A percentile compares a stretch with the other conserved stretches of the same genome.
Conservation (phyloP, 371 early-diverging fungal species). For the Lichtheimia ramosa region DNA sequence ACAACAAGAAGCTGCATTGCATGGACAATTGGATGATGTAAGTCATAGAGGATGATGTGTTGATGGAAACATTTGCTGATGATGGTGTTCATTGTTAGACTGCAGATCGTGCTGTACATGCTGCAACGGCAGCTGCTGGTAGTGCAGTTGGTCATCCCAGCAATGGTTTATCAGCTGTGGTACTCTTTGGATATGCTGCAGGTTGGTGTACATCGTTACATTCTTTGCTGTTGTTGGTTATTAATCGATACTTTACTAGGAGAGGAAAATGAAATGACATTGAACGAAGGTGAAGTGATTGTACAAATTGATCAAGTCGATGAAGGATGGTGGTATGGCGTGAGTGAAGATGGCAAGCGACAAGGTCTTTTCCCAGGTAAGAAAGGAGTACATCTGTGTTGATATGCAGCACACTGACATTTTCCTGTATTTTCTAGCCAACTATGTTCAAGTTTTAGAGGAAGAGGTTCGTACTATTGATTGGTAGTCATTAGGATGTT, state of each 20-base stretch:
- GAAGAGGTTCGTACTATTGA: constrained; percentile 6
- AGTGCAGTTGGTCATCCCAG: constrained; percentile 23
- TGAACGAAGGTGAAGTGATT: constrained; percentile 82
- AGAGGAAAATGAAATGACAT: constrained; percentile 83
- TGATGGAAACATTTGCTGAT: background rate
- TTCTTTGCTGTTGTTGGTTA: too few species aligned
- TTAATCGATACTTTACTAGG: constrained; percentile 23
- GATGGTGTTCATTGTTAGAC: constrained; percentile 13
- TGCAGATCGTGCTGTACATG: constrained; percentile 34
- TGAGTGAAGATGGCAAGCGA: constrained; percentile 73
- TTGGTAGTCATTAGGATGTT: too few species aligned
- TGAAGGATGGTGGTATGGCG: constrained; percentile 92
- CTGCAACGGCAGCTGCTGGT: constrained; percentile 26
- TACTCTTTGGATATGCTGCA: constrained; percentile 75
- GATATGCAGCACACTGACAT: too few species aligned
- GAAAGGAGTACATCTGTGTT: background rate
- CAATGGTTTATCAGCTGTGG: constrained; percentile 55
- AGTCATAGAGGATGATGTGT: background rate
- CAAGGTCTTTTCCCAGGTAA: constrained; percentile 84
- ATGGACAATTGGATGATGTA: constrained; percentile 15
- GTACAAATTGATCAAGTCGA: constrained; percentile 71
- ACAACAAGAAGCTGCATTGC: constrained; percentile 11
- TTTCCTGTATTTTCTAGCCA: constrained; percentile 36
- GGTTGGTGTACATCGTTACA: constrained; percentile 20
- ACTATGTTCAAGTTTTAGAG: constrained; percentile 74